Base-by-base conservation (phyloP, 495 filamentous ascomycete species). In the Aspergillus avenaceus region DNA sequence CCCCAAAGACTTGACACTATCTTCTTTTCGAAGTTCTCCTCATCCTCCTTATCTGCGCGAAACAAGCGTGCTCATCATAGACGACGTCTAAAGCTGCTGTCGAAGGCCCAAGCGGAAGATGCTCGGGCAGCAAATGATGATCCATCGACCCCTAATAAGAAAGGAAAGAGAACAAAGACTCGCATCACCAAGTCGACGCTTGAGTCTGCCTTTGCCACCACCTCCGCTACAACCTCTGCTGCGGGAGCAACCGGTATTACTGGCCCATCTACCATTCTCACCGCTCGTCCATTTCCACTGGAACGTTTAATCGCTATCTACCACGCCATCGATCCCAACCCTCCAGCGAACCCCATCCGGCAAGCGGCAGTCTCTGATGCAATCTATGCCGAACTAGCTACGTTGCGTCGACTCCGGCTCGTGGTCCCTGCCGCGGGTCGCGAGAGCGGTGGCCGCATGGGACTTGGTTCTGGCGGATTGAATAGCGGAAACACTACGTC, bases 231-330 rank as follows among this genome's bases (percentile, higher is more conserved):
- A 2, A 74, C 69, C 0, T 72, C 70, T 28, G 69, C 70, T 9
- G 55, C 59, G 5, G 63, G 64, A 9, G 63, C 58, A 3, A 56
- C 58, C 7, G 67, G 64, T 21, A 67, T 76, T 72, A 87, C 55
- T 76, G 87, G 68, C 57, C 92, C 42, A 65, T 96, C 31, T 70
- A 87, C 50, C 72, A 80, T 96, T 5, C 83, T 87, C 11, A 85
- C 91, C 13, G 73, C 73, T 1, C 85, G 90, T 45, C 81, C 90
- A 3, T 98, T 97, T 60, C 80, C 88, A 14, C 70, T 97, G 8
- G 93, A 98, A 71, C 77, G 93, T 4, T 74, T 96, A 67, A 71
- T 95, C 18, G 90, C 92, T 0, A 95, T 98, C 22, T 91, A 92
- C 56, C 83, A 85, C 22, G 84, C 86, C 1, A 84, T 97, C 36